Percentiles rank a stretch among this genome's conserved stretches.
phyloP scores from a whole-genome alignment of 1,139 yeast species.

The Eremothecium cymbalariae region DNA sequence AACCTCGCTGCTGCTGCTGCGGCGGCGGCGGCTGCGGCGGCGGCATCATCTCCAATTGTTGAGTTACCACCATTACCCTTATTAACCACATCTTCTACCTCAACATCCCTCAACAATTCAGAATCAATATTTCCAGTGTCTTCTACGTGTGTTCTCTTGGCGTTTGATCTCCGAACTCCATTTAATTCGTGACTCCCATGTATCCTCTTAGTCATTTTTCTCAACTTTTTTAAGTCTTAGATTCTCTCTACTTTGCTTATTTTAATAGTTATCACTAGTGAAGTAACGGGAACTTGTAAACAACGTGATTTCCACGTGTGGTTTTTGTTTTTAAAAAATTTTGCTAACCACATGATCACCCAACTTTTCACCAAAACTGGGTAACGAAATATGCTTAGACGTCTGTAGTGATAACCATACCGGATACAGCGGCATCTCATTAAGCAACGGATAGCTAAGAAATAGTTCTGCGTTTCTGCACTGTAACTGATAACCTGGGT shows the following conservation, averaged over 20 bases:
- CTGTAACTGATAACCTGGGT: too few relatives aligned
- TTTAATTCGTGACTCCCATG: constrained; percentile 2
- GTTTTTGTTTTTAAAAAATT: constrained; percentile 1
- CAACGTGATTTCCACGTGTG: constrained; percentile 8
- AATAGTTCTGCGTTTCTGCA: too few relatives aligned
- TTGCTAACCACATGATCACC: constrained; percentile 4
- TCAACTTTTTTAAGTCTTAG: constrained; percentile 1
- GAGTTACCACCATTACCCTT: constrained; percentile 3
- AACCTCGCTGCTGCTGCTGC: constrained; percentile 1
- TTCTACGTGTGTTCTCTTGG: constrained; percentile 2
- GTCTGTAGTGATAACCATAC: too few relatives aligned
- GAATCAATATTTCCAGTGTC: constrained; percentile 6
- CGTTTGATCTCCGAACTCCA: constrained; percentile 1
- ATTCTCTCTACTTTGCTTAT: not conserved
- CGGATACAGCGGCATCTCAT: too few relatives aligned
- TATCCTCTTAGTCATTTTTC: constrained; percentile 6
- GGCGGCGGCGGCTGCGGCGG: constrained; percentile 9
- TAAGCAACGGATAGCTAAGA: too few relatives aligned
- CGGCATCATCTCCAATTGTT: constrained; percentile 6
- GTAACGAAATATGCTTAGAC: not conserved
- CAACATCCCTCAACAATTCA: constrained; percentile 5
- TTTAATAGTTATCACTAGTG: not conserved
- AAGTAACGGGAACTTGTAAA: not conserved
- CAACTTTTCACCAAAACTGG: constrained; percentile 3
- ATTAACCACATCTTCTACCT: constrained; percentile 4